phyloP scores from a whole-genome alignment of 768 basidiomycete species.

The Exidia glandulosa region DNA sequence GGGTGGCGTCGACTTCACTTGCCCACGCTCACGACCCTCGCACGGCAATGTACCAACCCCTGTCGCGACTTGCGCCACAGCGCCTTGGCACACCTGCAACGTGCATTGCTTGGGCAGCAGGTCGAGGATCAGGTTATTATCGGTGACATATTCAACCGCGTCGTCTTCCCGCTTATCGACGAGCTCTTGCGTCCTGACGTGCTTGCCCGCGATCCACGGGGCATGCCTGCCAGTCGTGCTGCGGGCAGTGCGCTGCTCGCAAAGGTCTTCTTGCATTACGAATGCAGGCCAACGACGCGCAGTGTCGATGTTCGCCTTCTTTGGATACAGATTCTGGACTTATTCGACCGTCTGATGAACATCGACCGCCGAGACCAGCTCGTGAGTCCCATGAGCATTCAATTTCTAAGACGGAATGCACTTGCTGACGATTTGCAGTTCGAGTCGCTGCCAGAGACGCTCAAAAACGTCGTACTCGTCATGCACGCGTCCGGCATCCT shows the following conservation, averaged over 20 bases:
- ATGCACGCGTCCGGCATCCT: conserved; percentile 87
- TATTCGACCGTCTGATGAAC: conserved; percentile 82
- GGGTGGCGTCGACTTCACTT: conserved; percentile 74
- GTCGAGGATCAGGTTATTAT: conserved; percentile 52
- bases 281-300: conserved; percentile 54
- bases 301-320: conserved; percentile 56
- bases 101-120: conserved; percentile 71
- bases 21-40: conserved; percentile 61
- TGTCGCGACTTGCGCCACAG: conserved; percentile 75
- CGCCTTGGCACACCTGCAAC: conserved; percentile 72
- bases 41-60: conserved; percentile 73
- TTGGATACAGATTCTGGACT: conserved; percentile 85
- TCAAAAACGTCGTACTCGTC: conserved; percentile 93
- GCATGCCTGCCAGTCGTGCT: conserved; percentile 85
- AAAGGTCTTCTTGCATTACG: conserved; percentile 92
- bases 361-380: conserved; percentile 76
- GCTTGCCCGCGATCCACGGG: conserved; percentile 65
- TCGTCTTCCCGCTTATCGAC: conserved; percentile 85
- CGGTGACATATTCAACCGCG: conserved; percentile 76
- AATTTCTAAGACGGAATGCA: not conserved
- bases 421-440: conserved; percentile 39
- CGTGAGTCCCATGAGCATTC: conserved; percentile 35
- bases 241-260: conserved; percentile 83
- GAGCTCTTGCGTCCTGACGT: conserved; percentile 81
- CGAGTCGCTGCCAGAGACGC: conserved; percentile 90